Evolutionary conservation across 116 monocot species (phyloP), one percentile per base, ranked within the genome.

Genomic region (Cymodocea nodosa): DNA sequence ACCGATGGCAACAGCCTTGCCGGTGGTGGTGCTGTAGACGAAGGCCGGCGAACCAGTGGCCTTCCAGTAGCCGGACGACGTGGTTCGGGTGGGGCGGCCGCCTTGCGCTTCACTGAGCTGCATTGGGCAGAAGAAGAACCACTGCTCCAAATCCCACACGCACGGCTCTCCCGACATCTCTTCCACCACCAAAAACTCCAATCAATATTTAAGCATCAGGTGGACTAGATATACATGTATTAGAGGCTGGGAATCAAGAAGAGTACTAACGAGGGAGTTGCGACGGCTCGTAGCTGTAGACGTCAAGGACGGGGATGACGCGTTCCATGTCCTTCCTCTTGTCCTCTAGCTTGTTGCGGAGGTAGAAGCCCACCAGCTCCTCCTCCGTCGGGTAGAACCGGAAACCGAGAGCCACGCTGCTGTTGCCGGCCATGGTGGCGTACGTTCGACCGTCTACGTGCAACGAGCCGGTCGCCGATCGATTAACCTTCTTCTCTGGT

Each of bases 371-470:
- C 53, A 93, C 66, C 14, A 93, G 80, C 73, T 93, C 93, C 64
- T 84, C 84, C 35, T 93, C 93, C 0, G 93, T 93, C 2, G 93
- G 93, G 68, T 72, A 89, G 77, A 93, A 93, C 0, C 93, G 76
- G 54, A 56, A 78, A 4, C 93, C 93, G 6, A 63, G 55, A 19
- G 72, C 77, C 0, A 23, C 3, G 23, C 4, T 57, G 35, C 53
- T 20, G 8, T 23, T 49, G 20, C 16, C 11, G 17, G 15, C 16
- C 16, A 18, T 35, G 4, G 17, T 17, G 61, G 35, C 6, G 10
- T 3, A 3, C 30, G 30, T 1, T 30, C 30, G 30, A 1, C 30
- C 30, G 30, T 30, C 30, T 30, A 30, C 30, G 30, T 30, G 30
- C 30, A 30, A 3, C 30, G 1, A 30, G 30, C 30, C 30, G n/a